Percentiles rank a stretch among this genome's conserved stretches.
Evolutionary conservation across 768 basidiomycete species (phyloP).

Genomic region (Fistulinella prunicolor): DNA sequence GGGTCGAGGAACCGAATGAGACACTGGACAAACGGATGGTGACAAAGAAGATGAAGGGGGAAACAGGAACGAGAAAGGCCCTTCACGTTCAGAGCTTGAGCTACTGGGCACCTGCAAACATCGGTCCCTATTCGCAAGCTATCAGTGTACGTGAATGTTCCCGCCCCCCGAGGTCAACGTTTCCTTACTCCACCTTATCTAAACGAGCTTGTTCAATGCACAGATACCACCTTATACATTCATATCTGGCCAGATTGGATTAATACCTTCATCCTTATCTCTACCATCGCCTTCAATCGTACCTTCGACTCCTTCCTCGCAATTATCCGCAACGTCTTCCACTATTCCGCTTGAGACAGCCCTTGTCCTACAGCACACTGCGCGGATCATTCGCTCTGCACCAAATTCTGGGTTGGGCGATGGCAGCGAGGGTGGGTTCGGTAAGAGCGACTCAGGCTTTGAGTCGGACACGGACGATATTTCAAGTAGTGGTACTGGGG

Average conservation of each 20-base stretch:
- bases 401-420: constrained; percentile 43
- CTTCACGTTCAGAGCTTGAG: constrained; percentile 95
- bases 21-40: constrained; percentile 10
- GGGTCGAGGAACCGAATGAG: constrained; percentile 24
- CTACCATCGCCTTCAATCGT: constrained; percentile 54
- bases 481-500: constrained; percentile 16
- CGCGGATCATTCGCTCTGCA: constrained; percentile 57
- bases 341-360: constrained; percentile 61
- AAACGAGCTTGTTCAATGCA: background rate
- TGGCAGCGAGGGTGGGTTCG: constrained; percentile 27
- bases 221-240: constrained; percentile 78
- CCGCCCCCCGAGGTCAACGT: background rate
- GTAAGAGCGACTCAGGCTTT: constrained; percentile 13
- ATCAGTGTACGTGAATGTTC: constrained; percentile 55
- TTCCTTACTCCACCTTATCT: background rate
- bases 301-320: constrained; percentile 28
- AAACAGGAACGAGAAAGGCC: constrained; percentile 50
- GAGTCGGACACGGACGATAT: constrained; percentile 34
- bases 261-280: constrained; percentile 70
- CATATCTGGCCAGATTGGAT: constrained; percentile 92
- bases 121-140: constrained; percentile 97
- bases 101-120: constrained; percentile 99
- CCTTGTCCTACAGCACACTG: constrained; percentile 76
- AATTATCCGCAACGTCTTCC: constrained; percentile 52
- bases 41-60: constrained; percentile 17